Conservation (phyloP, 257 asterid genomes). For the Echium plantagineum region DNA sequence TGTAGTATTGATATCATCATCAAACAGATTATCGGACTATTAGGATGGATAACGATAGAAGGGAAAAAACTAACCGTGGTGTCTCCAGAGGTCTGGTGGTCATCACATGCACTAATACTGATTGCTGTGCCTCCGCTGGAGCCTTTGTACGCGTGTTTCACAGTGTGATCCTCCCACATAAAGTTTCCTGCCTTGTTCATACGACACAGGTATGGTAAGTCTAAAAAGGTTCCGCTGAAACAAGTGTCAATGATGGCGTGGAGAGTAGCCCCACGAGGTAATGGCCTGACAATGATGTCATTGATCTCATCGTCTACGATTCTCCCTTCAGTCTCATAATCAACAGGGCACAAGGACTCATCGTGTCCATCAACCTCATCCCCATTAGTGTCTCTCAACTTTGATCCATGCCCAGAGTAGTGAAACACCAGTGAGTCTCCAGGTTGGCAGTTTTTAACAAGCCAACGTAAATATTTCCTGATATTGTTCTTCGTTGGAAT, state of each 20-base stretch:
- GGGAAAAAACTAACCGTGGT: conserved; percentile 35
- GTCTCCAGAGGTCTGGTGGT: conserved; percentile 65
- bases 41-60: neutral
- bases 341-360: conserved; percentile 50
- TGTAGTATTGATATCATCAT: neutral
- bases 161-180: conserved; percentile 39
- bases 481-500: conserved; percentile 42
- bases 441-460: conserved; percentile 14
- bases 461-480: conserved; percentile 25
- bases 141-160: conserved; percentile 36
- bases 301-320: conserved; percentile 55
- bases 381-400: neutral
- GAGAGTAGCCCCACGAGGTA: conserved; percentile 37
- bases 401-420: neutral
- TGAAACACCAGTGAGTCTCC: conserved; percentile 25
- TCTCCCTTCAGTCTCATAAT: conserved; percentile 38
- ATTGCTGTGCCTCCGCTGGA: conserved; percentile 58
- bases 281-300: conserved; percentile 37
- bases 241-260: conserved; percentile 71
- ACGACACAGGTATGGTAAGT: conserved; percentile 42
- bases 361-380: conserved; percentile 22
- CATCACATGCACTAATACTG: conserved; percentile 73
- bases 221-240: conserved; percentile 77
- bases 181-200: neutral
- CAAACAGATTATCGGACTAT: too few species aligned